A percentile compares a stretch with the other conserved stretches of the same genome.
Evolutionary conservation across 306 rosid species (phyloP).

Genomic region (Urtica urens): DNA sequence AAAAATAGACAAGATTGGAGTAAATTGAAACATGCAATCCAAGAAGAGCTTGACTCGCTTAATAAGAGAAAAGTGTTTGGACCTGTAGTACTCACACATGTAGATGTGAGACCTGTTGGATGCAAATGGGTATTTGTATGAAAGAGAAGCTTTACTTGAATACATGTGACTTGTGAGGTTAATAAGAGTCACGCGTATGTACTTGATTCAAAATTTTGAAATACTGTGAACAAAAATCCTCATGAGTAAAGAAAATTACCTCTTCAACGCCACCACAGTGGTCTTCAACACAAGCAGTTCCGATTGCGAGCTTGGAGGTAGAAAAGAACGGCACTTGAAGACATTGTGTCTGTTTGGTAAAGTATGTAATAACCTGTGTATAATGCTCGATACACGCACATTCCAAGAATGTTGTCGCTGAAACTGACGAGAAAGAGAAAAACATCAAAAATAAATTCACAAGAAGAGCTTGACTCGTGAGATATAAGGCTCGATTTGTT

Average conservation of each 20-base stretch:
- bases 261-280: constrained; percentile 38
- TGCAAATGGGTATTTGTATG: no score
- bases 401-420: constrained; percentile 34
- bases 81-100: no score
- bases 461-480: neutral
- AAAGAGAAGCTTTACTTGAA: no score
- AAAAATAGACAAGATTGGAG: no score
- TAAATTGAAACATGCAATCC: no score
- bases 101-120: no score
- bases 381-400: constrained; percentile 19
- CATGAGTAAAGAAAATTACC: constrained; percentile 29
- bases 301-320: constrained; percentile 32
- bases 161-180: no score
- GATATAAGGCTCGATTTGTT: no score
- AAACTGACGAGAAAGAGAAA: constrained; percentile 31
- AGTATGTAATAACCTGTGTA: constrained; percentile 29
- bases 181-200: neutral
- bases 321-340: constrained; percentile 55
- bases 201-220: neutral
- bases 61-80: no score
- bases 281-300: constrained; percentile 33
- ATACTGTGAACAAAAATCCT: neutral
- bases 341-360: constrained; percentile 37
- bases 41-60: no score
- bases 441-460: no score